Evolutionary conservation across 169 alveolate genomes (phyloP), one percentile per base, ranked within the genome.

Genomic region (Plasmodium fragile): DNA sequence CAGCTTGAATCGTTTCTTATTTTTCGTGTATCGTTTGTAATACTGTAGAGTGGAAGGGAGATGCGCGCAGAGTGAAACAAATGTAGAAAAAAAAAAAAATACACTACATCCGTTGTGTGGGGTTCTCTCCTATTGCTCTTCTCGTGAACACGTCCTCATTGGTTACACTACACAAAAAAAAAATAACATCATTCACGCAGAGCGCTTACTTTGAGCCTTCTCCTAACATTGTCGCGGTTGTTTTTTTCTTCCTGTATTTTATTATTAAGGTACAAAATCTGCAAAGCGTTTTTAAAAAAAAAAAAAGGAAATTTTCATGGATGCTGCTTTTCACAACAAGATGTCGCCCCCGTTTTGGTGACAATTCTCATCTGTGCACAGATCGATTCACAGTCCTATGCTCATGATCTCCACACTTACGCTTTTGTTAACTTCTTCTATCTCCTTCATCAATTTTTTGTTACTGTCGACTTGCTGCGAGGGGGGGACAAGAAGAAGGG

Each of bases 221-320:
- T 84, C 34, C 69, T 84, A 18, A 84, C 28, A 49, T 22, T 13
- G 2, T 53, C 25, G 2, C 80, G 80, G 41, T 75, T 84, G 39
- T 84, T 84, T 52, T 75, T 84, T 73, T 84, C 92, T 30, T 84
- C 92, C 18, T 72, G 92, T 72, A 84, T 73, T 84, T 84, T 84
- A 71, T 84, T 84, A 73, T 84, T 84, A 11, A 84, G 77, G 59
- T 84, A 84, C 36, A 72, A 8, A 30, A 84, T 75, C 92, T 84
- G 65, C 43, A 65, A 45, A 10, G 11, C 13, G 22, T 72, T 73
- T 45, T 49, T n/a, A 25, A 36, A 72, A 45, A 41, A 45, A 25
- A 36, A 72, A 45, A 41, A 45, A 28, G 7, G 36, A 30, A 2
- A 80, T 10, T 8, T 8, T 80, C 83, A 78, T 13, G 30, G 6